Conservation (phyloP, 768 basidiomycete genomes). For the Boletus vermiculosoides region DNA sequence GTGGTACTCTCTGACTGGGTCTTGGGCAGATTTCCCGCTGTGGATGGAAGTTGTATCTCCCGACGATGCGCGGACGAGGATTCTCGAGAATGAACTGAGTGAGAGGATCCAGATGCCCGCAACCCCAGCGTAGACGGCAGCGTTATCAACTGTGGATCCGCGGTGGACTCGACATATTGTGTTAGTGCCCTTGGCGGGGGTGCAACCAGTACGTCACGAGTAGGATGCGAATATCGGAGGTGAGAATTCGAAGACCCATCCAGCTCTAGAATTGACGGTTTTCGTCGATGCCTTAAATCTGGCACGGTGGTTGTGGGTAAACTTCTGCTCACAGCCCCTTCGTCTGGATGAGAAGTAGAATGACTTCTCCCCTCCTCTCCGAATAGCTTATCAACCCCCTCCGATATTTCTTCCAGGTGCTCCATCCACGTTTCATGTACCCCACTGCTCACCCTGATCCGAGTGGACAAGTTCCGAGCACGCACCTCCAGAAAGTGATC, state of each 20-base stretch:
- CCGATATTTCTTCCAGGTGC: conserved; percentile 63
- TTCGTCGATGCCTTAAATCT: conserved; percentile 36
- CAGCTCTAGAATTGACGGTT: conserved; percentile 47
- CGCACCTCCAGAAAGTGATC: conserved; percentile 49
- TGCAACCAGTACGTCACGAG: conserved; percentile 55
- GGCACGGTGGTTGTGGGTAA: conserved; percentile 41
- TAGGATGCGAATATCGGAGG: conserved; percentile 51
- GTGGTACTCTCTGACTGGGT: conserved; percentile 44
- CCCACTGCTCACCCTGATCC: conserved; percentile 46
- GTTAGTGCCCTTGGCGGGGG: conserved; percentile 76
- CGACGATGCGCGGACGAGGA: background rate
- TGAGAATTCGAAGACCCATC: conserved; percentile 31
- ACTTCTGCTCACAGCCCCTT: conserved; percentile 41
- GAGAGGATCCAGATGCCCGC: conserved; percentile 38
- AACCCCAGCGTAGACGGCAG: conserved; percentile 74
- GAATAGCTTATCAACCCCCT: conserved; percentile 61
- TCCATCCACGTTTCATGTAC: conserved; percentile 60
- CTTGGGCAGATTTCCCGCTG: conserved; percentile 33
- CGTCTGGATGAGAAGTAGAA: conserved; percentile 8
- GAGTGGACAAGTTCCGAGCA: conserved; percentile 51
- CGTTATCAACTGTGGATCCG: conserved; percentile 50
- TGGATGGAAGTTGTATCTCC: background rate
- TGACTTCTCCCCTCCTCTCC: conserved; percentile 24
- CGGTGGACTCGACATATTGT: conserved; percentile 61
- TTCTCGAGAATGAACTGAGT: conserved; percentile 17